Conservation (phyloP, 345 rosid species). For the Citrus cavaleriei region DNA sequence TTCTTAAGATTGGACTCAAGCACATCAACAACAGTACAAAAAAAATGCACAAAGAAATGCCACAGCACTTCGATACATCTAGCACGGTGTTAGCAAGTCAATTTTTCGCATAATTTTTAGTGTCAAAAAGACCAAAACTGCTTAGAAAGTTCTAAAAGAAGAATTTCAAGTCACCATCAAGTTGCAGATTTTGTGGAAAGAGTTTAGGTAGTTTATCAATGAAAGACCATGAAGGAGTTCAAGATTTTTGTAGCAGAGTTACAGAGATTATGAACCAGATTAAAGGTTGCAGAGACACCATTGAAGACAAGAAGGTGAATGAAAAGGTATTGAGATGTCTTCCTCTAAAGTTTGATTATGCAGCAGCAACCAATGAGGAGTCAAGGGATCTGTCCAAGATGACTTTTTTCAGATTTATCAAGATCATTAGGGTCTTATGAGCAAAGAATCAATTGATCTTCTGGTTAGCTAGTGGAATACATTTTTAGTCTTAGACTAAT, state of each 20-base stretch:
- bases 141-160: not conserved
- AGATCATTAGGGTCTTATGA: not conserved
- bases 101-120: not conserved
- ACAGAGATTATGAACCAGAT: not conserved
- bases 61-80: not conserved
- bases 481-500: not conserved
- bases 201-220: not conserved
- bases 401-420: not conserved
- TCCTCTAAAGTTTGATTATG: not conserved
- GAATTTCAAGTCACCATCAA: not conserved
- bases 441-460: not conserved
- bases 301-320: not conserved
- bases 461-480: not conserved
- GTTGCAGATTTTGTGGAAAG: not conserved
- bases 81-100: not conserved
- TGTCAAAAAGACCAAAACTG: not conserved
- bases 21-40: too few relatives aligned
- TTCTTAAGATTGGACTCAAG: not conserved
- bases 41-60: not conserved
- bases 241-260: not conserved
- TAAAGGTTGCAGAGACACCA: not conserved
- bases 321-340: not conserved
- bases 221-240: not conserved
- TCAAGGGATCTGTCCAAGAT: not conserved
- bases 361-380: not conserved